A percentile compares a stretch with the other conserved stretches of the same genome.
Evolutionary conservation across 768 basidiomycete species (phyloP).

Genomic region (Fistulinella prunicolor): DNA sequence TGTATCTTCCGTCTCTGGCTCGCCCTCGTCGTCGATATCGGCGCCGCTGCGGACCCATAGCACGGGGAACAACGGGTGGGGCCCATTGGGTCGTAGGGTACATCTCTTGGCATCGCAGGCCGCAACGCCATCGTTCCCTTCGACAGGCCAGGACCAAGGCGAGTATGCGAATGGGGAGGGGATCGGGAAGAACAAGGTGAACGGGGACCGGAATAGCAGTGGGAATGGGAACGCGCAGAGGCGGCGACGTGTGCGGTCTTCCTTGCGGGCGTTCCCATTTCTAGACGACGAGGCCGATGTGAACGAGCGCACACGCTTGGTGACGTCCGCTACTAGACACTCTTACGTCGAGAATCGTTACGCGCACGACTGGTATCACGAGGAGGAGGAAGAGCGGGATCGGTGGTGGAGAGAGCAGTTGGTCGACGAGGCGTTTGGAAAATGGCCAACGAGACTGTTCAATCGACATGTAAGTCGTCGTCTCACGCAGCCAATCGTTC

Average conservation of each 20-base stretch:
- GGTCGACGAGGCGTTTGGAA: conserved; percentile 57
- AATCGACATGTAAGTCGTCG: conserved; percentile 59
- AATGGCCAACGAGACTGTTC: conserved; percentile 65
- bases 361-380: conserved; percentile 14
- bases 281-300: conserved; percentile 10
- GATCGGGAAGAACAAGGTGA: background rate
- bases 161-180: background rate
- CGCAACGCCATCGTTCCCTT: too few species aligned
- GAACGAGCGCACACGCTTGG: conserved; percentile 41
- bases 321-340: conserved; percentile 25
- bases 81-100: conserved; percentile 59
- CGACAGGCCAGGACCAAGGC: background rate
- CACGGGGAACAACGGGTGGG: conserved; percentile 53
- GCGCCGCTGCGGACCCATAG: conserved; percentile 67
- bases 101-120: conserved; percentile 25
- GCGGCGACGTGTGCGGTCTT: conserved; percentile 9
- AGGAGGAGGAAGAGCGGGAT: conserved; percentile 31
- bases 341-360: conserved; percentile 21
- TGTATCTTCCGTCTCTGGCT: conserved; percentile 50
- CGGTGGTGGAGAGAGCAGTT: conserved; percentile 40
- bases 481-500: background rate
- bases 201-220: too few species aligned
- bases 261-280: background rate
- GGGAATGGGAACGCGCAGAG: background rate
- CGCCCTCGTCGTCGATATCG: conserved; percentile 78